Base-by-base conservation (phyloP, 371 early-diverging fungal species). In the Lichtheimia hyalospora region DNA sequence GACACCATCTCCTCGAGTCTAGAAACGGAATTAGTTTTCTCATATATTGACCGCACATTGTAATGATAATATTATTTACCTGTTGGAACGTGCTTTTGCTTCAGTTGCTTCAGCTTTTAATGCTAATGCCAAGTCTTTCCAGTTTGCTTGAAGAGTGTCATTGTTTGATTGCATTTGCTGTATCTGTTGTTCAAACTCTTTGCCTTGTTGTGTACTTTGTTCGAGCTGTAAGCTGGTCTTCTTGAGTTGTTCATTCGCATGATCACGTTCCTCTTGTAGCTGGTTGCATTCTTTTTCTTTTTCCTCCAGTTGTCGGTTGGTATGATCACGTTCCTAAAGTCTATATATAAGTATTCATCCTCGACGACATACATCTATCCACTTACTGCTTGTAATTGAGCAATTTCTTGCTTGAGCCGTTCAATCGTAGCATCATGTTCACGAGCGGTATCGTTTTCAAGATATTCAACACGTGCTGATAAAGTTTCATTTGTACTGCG, bases 391-490 rank as follows among this genome's bases (percentile, higher is more conserved):
- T 34, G 34, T 8, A 34, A 34, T 34, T 34, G 34, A 34, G 34
- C 34, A 34, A 34, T 34, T 34, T 34, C 34, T 10, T 34, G 46
- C 10, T 46, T 46, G 16, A 46, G 46, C 16, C 21, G 46, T 21
- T 46, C 46, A 21, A 46, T 46, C 7, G 21, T 46, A n/a, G n/a
- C 46, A 21, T 46, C 21, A 21, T 46, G 46, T 2, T 46, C 46
- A 21, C 56, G 56, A 21, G 16, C 24, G 12, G 18, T 55, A 25
- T 70, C 48, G 3, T 54, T 27, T 48, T 77, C 76, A 46, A 80
- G 74, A 52, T 82, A 81, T 24, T 84, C 83, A 2, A 84, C 55
- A 15, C 76, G 68, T 41, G 81, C 77, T 44, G 83, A 77, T 2
- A 92, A 74, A 2, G 62, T 60, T 13, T 63, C 61, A 21, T 75